A percentile compares a stretch with the other conserved stretches of the same genome.
Evolutionary conservation across 805 yeast genomes (phyloP).

Genomic region (Komagataella pastoris): DNA sequence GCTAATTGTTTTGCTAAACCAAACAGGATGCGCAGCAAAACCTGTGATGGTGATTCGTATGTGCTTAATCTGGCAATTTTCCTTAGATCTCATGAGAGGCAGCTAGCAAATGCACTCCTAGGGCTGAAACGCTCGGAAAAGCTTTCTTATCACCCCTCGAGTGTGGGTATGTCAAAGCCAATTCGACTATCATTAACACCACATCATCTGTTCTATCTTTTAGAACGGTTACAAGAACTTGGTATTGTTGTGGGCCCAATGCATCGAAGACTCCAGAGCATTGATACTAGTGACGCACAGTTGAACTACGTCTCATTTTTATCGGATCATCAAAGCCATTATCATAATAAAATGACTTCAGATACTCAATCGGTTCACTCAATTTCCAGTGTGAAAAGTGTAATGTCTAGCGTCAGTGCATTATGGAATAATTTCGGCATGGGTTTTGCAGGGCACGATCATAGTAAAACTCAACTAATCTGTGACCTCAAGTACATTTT

Average conservation of each 20-base stretch:
- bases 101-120: constrained; percentile 43
- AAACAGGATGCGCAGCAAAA: constrained; percentile 12
- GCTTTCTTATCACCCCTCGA: neutral
- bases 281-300: constrained; percentile 36
- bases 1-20: neutral
- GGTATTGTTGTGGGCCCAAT: constrained; percentile 45
- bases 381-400: constrained; percentile 43
- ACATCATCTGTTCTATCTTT: constrained; percentile 48
- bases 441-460: constrained; percentile 20
- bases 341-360: constrained; percentile 13
- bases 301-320: constrained; percentile 41
- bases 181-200: constrained; percentile 43
- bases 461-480: constrained; percentile 24
- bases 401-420: constrained; percentile 30
- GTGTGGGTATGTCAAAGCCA: constrained; percentile 23
- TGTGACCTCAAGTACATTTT: constrained; percentile 40
- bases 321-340: constrained; percentile 34
- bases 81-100: constrained; percentile 41
- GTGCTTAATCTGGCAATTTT: constrained; percentile 39
- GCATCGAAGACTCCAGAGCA: constrained; percentile 43
- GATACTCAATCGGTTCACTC: constrained; percentile 39
- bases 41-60: constrained; percentile 45
- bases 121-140: constrained; percentile 31
- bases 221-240: constrained; percentile 41
- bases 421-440: constrained; percentile 21